Conservation (phyloP, 306 rosid genomes). For the Canavalia ensiformis region DNA sequence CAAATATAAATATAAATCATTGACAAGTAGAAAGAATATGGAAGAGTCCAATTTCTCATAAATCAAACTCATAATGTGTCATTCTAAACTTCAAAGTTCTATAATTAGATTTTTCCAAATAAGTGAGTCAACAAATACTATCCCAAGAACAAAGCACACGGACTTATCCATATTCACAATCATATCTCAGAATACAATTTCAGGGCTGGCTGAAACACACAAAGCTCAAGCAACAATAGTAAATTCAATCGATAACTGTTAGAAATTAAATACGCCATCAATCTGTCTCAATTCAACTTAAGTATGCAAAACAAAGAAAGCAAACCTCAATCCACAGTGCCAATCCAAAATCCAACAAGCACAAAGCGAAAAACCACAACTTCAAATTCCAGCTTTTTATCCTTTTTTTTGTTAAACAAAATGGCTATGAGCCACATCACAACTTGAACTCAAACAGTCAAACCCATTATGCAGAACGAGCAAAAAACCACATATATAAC, state of each 20-base stretch:
- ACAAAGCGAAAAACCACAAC: not conserved
- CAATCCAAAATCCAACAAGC: slow-evolving; percentile 46
- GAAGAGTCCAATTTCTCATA: not conserved
- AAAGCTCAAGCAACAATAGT: slow-evolving; percentile 30
- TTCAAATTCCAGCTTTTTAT: no score
- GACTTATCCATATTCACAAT: slow-evolving; percentile 1
- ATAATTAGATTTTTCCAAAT: slow-evolving; percentile 8
- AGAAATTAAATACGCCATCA: not conserved
- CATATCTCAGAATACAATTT: slow-evolving; percentile 21
- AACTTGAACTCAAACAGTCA: slow-evolving; percentile 38
- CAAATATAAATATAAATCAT: not conserved
- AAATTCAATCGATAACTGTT: not conserved
- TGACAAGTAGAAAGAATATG: not conserved
- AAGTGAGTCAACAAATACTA: slow-evolving; percentile 18
- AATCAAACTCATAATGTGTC: not conserved
- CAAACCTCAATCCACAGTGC: not conserved
- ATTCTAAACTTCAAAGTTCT: not conserved
- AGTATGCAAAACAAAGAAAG: slow-evolving; percentile 13
- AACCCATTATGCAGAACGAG: slow-evolving; percentile 28
- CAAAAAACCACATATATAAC: slow-evolving; percentile 16
- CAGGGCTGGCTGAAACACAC: slow-evolving; percentile 1
- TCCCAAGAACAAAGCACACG: slow-evolving; percentile 29
- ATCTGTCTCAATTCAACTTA: not conserved
- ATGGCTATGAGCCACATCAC: not conserved
- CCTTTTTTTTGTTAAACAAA: not conserved